Evolutionary conservation across 2,329 filamentous ascomycete species (phyloP).

Genomic region (Acrocalymma vagum): DNA sequence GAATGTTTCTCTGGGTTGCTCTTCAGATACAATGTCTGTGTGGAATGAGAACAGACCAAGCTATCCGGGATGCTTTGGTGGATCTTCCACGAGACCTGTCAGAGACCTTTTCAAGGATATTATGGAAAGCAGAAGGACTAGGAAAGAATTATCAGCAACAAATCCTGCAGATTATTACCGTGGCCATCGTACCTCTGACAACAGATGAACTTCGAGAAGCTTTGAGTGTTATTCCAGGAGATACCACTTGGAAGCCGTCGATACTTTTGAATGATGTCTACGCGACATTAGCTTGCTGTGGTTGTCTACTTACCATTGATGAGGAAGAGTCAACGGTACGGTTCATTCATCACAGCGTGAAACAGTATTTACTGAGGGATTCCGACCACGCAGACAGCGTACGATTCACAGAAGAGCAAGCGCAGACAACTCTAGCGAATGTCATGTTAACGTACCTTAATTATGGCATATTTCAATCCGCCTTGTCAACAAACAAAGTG

Average conservation of each 20-base stretch:
- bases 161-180: conserved; percentile 40
- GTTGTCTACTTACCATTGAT: conserved; percentile 30
- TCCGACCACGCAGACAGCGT: not conserved
- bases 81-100: conserved; percentile 26
- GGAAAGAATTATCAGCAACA: conserved; percentile 30
- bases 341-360: conserved; percentile 28
- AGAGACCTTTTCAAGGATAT: conserved; percentile 20
- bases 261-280: conserved; percentile 24
- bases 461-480: conserved; percentile 26
- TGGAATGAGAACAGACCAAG: conserved; percentile 44
- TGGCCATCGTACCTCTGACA: conserved; percentile 39
- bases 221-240: conserved; percentile 46
- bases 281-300: conserved; percentile 25
- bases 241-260: conserved; percentile 24
- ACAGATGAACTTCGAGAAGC: conserved; percentile 50
- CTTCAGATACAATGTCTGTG: conserved; percentile 38
- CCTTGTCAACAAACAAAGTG: conserved; percentile 12
- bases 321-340: conserved; percentile 33
- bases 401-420: conserved; percentile 5
- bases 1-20: conserved; percentile 38
- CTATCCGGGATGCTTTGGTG: conserved; percentile 38
- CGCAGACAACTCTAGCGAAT: conserved; percentile 21
- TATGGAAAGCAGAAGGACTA: too few species aligned
- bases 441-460: conserved; percentile 29
- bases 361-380: conserved; percentile 21